phyloP scores from a whole-genome alignment of 768 basidiomycete species.

The Tephrocybe rancida region DNA sequence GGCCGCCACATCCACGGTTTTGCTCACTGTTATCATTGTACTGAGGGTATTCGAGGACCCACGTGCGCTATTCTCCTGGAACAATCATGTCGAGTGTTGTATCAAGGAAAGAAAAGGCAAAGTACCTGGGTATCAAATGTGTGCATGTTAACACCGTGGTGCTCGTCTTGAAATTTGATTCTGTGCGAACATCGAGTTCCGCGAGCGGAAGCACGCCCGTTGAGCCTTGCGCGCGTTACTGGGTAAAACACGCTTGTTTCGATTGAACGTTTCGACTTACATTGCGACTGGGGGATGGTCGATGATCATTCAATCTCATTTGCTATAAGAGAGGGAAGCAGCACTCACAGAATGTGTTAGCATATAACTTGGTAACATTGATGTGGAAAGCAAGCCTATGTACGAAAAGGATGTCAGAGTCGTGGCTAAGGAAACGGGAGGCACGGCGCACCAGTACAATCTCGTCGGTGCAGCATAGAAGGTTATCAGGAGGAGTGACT shows the following conservation, averaged over 20 bases:
- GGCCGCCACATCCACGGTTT: too few species aligned
- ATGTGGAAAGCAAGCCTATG: background rate
- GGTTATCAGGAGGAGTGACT: slow-evolving; percentile 39
- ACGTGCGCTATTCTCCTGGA: background rate
- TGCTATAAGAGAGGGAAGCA: background rate
- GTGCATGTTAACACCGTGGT: background rate
- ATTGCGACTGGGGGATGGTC: background rate
- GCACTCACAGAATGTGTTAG: background rate
- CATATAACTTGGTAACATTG: background rate
- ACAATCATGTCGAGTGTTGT: background rate
- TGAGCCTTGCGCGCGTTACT: background rate
- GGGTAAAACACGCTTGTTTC: background rate
- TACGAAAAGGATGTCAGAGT: background rate
- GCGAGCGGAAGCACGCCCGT: background rate
- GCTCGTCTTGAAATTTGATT: background rate
- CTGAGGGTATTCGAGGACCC: too few species aligned
- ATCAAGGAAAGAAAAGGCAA: background rate
- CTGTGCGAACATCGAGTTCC: background rate
- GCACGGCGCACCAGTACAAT: slow-evolving; percentile 37
- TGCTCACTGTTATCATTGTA: background rate
- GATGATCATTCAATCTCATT: background rate
- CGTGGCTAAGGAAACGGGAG: background rate
- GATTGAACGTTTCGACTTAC: background rate
- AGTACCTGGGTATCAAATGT: background rate
- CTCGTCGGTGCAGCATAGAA: slow-evolving; percentile 38